Base-by-base conservation (phyloP, 306 rosid genomes). In the Rosa multiflora region DNA sequence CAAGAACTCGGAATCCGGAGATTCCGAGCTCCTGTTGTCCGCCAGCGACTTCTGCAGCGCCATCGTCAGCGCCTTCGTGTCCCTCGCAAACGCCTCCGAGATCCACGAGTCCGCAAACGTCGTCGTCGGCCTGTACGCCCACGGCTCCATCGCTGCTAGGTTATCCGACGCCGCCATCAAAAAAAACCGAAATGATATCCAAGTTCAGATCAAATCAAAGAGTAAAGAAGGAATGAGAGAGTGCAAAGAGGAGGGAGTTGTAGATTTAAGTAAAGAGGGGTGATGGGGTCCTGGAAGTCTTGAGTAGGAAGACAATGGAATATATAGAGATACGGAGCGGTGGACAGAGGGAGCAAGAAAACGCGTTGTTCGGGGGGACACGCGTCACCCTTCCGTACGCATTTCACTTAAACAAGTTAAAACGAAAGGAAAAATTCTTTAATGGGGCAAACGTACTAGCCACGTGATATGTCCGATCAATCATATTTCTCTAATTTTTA, bases 361-460 rank as follows among this genome's bases (percentile, higher is more conserved):
- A 72, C 98, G 97, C 97, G 98, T 94, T 75, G 85, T 84, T 78
- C 13, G 12, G 79, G 83, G 62, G 62, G 80, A 89, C 98, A 91
- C 98, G 97, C 92, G 96, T 91, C 90, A 78, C 1, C 3, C 17
- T 2, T 83, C 85, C 84, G 89, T 87, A 89, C 89, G 43, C 72
- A 40, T 0, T 52, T 26, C 29, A 26, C 29, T 26, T 26, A 26
- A 26, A 26, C 29, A 26, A 26, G 29, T 26, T 26, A 26, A 26
- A 26, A 26, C 29, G 1, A 26, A 26, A 26, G 29, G 29, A 26
- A 26, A 26, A 26, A 26, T 0, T 26, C 29, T 26, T 26, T 26
- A 26, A 26, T 26, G 29, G 29, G 29, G 29, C 29, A 26, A 26
- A 26, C 29, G 29, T 26, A 26, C 29, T 26, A 1, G 0, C 29